Evolutionary conservation across 2,329 filamentous ascomycete species (phyloP).

Genomic region (Ascochyta fabae): DNA sequence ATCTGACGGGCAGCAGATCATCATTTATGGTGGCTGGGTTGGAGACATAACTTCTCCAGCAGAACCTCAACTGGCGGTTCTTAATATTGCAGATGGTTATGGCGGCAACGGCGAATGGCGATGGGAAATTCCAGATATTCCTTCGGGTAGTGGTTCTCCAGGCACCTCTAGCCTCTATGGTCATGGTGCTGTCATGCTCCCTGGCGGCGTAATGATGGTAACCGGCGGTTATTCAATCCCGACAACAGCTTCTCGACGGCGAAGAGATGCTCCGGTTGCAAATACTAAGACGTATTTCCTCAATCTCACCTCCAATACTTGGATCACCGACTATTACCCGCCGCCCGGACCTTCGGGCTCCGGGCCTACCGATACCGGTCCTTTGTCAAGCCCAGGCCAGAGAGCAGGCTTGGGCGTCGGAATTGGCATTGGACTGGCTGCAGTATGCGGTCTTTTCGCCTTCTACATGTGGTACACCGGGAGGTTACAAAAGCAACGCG

Average conservation of each 20-base stretch:
- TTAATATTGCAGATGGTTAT: conserved; percentile 77
- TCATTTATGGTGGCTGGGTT: conserved; percentile 92
- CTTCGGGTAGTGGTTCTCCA: conserved; percentile 53
- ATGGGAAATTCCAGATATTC: conserved; percentile 67
- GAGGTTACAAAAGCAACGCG: conserved; percentile 49
- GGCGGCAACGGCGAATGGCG: conserved; percentile 68
- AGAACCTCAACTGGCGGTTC: conserved; percentile 77
- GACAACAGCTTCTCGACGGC: conserved; percentile 40
- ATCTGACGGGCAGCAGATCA: conserved; percentile 76
- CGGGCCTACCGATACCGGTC: conserved; percentile 32
- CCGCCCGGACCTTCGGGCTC: conserved; percentile 39
- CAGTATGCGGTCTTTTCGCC: conserved; percentile 49
- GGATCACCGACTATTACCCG: conserved; percentile 64
- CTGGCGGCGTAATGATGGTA: conserved; percentile 67
- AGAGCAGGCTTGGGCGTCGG: conserved; percentile 56
- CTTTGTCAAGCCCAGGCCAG: conserved; percentile 52
- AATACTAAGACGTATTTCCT: conserved; percentile 63
- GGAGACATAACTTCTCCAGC: conserved; percentile 79
- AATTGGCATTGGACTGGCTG: conserved; percentile 53
- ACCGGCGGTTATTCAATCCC: conserved; percentile 64
- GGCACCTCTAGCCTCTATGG: conserved; percentile 63
- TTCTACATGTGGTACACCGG: conserved; percentile 58
- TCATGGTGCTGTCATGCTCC: conserved; percentile 67
- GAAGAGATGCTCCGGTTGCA: conserved; percentile 45
- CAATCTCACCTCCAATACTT: conserved; percentile 66